Percentiles rank a stretch among this genome's conserved stretches.
These are phyloP conservation scores for Chaetomidium leptoderma DNA, from an alignment of 495 filamentous ascomycete genomes.

Conservation along the genomic window DNA sequence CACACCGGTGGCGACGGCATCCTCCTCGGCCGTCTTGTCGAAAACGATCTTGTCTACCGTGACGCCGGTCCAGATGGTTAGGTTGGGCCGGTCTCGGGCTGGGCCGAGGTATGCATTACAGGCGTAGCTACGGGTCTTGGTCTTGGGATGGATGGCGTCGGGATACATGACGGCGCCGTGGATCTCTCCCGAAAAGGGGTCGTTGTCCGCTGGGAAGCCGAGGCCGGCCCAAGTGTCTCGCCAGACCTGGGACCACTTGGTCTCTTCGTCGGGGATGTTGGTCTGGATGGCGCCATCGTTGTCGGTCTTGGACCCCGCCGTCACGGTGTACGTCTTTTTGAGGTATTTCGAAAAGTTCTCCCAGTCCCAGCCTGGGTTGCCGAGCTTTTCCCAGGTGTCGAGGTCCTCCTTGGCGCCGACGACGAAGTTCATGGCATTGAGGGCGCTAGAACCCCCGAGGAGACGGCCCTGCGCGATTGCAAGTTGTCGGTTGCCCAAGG, in stretches of 20 bases:
- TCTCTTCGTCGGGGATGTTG: constrained; percentile 18
- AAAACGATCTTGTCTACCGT: constrained; percentile 42
- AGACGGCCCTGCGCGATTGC: constrained; percentile 39
- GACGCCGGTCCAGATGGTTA: constrained; percentile 35
- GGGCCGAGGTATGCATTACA: constrained; percentile 28
- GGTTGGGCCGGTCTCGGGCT: constrained; percentile 32
- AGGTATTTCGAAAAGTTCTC: constrained; percentile 22
- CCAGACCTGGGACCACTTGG: constrained; percentile 25
- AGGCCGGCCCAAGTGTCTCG: constrained; percentile 26
- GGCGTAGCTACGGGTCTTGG: constrained; percentile 28
- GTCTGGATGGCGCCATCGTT: constrained; percentile 19
- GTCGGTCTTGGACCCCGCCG: neutral
- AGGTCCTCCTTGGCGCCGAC: constrained; percentile 20
- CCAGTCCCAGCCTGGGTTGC: constrained; percentile 42
- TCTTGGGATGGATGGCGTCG: constrained; percentile 32
- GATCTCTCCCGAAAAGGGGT: constrained; percentile 23
- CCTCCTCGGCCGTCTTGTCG: constrained; percentile 23
- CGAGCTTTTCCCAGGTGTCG: constrained; percentile 39
- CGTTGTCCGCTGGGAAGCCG: constrained; percentile 17
- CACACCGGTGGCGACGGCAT: constrained; percentile 38
- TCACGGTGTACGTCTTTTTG: constrained; percentile 20
- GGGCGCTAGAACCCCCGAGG: constrained; percentile 22
- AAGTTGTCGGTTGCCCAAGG: constrained; percentile 45
- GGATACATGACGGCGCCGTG: constrained; percentile 34
- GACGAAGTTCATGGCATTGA: constrained; percentile 23